A percentile compares a stretch with the other conserved stretches of the same genome.
These are phyloP conservation scores for Canavalia gladiata DNA, from an alignment of 306 rosid species.

Conservation along the genomic window DNA sequence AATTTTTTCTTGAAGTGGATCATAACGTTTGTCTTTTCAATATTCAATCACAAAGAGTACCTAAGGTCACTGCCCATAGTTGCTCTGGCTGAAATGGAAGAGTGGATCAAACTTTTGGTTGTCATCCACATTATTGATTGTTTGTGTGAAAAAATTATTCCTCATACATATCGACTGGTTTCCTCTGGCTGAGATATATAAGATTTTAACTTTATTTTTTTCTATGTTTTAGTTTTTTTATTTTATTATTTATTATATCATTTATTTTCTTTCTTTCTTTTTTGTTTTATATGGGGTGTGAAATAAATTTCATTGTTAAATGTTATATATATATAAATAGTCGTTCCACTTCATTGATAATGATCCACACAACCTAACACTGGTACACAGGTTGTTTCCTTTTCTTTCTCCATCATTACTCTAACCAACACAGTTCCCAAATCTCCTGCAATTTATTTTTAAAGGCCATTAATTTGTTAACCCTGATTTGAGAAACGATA, in stretches of 20 bases:
- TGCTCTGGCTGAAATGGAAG: slow-evolving; percentile 49
- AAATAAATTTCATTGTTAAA: no score
- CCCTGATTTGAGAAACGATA: slow-evolving; percentile 39
- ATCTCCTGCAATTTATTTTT: slow-evolving; percentile 47
- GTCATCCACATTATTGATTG: slow-evolving; percentile 49
- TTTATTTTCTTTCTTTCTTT: no score
- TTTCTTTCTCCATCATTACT: slow-evolving; percentile 65
- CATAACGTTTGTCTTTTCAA: slow-evolving; percentile 3
- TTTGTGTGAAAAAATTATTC: slow-evolving; percentile 47
- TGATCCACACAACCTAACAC: no score
- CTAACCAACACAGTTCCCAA: slow-evolving; percentile 53
- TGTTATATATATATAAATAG: not conserved
- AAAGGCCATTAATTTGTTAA: slow-evolving; percentile 45
- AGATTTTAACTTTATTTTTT: not conserved
- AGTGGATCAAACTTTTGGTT: slow-evolving; percentile 45
- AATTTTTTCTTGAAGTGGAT: slow-evolving; percentile 1
- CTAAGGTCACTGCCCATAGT: slow-evolving; percentile 45
- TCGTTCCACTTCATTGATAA: slow-evolving; percentile 48
- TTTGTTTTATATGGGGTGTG: no score
- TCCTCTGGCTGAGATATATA: slow-evolving; percentile 42
- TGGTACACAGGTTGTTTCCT: slow-evolving; percentile 44
- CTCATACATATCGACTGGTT: slow-evolving; percentile 44
- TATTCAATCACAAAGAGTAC: slow-evolving; percentile 21
- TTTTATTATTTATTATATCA: no score
- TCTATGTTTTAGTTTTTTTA: no score